Evolutionary conservation across 2,329 filamentous ascomycete genomes (phyloP).

Genomic region (Paradendryphiella salina): DNA sequence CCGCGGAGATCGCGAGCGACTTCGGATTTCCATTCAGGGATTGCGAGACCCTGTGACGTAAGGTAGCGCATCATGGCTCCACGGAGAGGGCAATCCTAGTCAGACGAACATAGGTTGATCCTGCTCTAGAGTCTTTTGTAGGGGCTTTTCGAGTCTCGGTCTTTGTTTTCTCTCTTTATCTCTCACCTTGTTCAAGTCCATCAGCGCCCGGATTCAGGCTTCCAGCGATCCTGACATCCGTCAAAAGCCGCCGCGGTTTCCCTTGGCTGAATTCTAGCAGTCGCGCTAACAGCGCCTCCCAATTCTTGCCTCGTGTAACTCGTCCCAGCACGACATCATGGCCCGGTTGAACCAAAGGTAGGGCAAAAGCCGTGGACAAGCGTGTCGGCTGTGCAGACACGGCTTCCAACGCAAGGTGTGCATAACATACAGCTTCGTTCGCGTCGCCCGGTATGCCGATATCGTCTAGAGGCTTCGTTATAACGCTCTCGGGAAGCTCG

Average conservation of each 20-base stretch:
- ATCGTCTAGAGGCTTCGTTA: constrained; percentile 59
- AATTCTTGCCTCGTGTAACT: constrained; percentile 20
- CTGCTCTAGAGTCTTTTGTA: neutral
- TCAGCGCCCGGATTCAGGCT: constrained; percentile 7
- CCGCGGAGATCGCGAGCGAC: no score
- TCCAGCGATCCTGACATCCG: constrained; percentile 9
- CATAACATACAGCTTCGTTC: constrained; percentile 64
- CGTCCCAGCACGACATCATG: constrained; percentile 9
- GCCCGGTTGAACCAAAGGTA: neutral
- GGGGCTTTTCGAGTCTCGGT: neutral
- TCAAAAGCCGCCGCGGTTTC: constrained; percentile 2
- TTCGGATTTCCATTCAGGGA: no score
- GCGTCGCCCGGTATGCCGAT: constrained; percentile 61
- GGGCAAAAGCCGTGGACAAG: neutral
- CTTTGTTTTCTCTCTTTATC: neutral
- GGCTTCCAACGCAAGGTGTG: constrained; percentile 64
- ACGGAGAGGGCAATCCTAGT: no score
- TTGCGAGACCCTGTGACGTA: no score
- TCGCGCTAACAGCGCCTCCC: constrained; percentile 14
- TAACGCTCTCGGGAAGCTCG: constrained; percentile 54
- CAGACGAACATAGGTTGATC: no score
- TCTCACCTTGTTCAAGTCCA: constrained; percentile 1
- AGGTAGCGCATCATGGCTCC: no score
- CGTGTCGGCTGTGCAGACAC: constrained; percentile 18
- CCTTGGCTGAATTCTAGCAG: constrained; percentile 22